Conservation (phyloP, 2,329 filamentous ascomycete species). For the Colletotrichum lini region DNA sequence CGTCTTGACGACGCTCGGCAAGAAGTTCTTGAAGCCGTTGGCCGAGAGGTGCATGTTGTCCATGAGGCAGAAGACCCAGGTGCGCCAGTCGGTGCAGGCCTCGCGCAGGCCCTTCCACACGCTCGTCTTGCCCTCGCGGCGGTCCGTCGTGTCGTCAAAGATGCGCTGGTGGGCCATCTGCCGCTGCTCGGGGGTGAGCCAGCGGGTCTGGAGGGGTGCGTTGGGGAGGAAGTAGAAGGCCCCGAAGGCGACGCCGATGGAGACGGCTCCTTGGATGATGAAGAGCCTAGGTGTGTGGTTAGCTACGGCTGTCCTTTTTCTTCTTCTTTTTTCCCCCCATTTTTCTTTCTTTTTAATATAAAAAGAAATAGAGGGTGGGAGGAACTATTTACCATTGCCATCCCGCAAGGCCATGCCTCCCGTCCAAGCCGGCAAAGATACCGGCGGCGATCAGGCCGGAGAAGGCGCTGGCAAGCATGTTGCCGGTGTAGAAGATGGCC, state of each 20-base stretch:
- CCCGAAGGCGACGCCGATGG: constrained; percentile 51
- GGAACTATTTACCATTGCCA: constrained; percentile 58
- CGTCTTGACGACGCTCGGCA: constrained; percentile 56
- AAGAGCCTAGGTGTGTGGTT: constrained; percentile 49
- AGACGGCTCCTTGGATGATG: constrained; percentile 57
- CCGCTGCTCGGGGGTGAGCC: constrained; percentile 57
- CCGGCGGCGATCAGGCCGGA: constrained; percentile 61
- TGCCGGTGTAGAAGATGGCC: constrained; percentile 61
- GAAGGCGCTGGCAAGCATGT: constrained; percentile 60
- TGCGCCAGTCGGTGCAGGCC: constrained; percentile 60
- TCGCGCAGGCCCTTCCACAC: constrained; percentile 59
- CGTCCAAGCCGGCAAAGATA: constrained; percentile 59
- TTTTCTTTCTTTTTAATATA: too few relatives aligned
- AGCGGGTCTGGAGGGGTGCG: constrained; percentile 54
- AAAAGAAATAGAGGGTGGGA: too few relatives aligned
- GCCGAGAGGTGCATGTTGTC: constrained; percentile 66
- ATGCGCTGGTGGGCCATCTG: constrained; percentile 56
- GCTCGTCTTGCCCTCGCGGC: constrained; percentile 54
- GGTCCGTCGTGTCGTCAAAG: constrained; percentile 48
- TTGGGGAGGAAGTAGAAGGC: constrained; percentile 57
- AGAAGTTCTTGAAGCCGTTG: constrained; percentile 58
- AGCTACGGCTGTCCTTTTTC: too few relatives aligned
- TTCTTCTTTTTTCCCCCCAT: too few relatives aligned
- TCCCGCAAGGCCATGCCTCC: constrained; percentile 53
- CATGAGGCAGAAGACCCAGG: constrained; percentile 66